Base-by-base conservation (phyloP, 2,329 filamentous ascomycete species). In the Capronia epimyces region DNA sequence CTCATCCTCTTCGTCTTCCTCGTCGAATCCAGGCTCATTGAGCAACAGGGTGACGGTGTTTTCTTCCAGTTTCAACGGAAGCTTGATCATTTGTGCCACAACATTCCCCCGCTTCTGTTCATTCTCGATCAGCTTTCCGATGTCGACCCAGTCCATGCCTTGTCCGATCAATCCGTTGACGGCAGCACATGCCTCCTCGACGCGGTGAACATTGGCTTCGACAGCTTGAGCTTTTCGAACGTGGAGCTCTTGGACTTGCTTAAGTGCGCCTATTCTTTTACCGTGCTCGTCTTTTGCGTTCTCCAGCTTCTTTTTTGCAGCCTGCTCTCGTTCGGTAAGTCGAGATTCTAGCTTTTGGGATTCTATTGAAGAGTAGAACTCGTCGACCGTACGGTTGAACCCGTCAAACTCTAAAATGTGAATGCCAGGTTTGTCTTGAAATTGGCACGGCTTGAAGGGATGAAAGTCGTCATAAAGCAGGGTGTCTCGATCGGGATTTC, bases 111-210 rank as follows among this genome's bases (percentile, higher is more conserved):
- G 77, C 54, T 76, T 81, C 66, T 94, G 87, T 66, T 97, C 91
- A 59, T 89, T 80, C 65, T 95, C 89, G 46, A 98, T 87, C 55
- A 98, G 72, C 52, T 85, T 86, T 8, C 81, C 88, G 62, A 97
- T 90, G 59, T 96, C 87, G 9, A 89, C 82, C 93, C 93, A 98
- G 62, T 98, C 93, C 89, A 97, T 97, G 9, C 91, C 91, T 64
- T 95, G 89, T 3, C 81, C 81, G 53, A 98, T 81, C n/a, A 97
- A 73, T 0, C 88, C 87, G 66, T 95, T 97, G 46, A 98, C 84
- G 2, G 93, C 89, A 65, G 89, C 87, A 66, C 89, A 89, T 3
- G 89, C 89, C 70, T 97, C 93, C 65, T 95, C 87, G 0, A 97
- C 90, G 44, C 89, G 81, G 64, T 95, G 88, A 1, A 89, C 76